phyloP scores from a whole-genome alignment of 352 stramenopile genomes.

The Globisporangium spiculum region DNA sequence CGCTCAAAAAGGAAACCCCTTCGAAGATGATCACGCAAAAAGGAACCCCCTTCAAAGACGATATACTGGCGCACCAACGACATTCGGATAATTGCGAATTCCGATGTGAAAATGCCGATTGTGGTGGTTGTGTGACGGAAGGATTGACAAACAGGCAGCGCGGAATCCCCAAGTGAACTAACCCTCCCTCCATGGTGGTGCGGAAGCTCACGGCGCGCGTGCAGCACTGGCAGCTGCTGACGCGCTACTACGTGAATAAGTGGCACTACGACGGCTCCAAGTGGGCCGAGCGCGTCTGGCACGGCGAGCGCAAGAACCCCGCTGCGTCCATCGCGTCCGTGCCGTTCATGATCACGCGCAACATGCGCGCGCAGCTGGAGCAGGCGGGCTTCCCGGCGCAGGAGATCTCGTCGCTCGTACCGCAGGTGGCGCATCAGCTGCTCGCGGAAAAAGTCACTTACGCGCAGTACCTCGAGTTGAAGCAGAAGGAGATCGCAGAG shows the following conservation, averaged over 20 bases:
- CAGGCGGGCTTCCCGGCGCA: slow-evolving; percentile 48
- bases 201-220: slow-evolving; percentile 37
- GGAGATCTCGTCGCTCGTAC: slow-evolving; percentile 62
- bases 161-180: neutral
- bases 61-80: neutral
- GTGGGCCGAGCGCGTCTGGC: slow-evolving; percentile 69
- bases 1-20: neutral
- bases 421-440: slow-evolving; percentile 52
- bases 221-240: slow-evolving; percentile 64
- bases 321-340: slow-evolving; percentile 57
- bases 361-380: slow-evolving; percentile 64
- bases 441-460: slow-evolving; percentile 61
- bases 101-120: neutral
- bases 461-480: slow-evolving; percentile 40
- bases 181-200: slow-evolving; percentile 23
- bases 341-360: slow-evolving; percentile 84
- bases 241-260: slow-evolving; percentile 80
- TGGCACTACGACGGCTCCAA: slow-evolving; percentile 83
- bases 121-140: neutral
- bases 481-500: slow-evolving; percentile 27
- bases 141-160: neutral
- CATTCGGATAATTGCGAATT: neutral
- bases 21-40: neutral
- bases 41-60: neutral
- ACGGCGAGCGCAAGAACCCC: slow-evolving; percentile 46